Base-by-base conservation (phyloP, 2,329 filamentous ascomycete species). In the Pseudogymnoascus sp. region DNA sequence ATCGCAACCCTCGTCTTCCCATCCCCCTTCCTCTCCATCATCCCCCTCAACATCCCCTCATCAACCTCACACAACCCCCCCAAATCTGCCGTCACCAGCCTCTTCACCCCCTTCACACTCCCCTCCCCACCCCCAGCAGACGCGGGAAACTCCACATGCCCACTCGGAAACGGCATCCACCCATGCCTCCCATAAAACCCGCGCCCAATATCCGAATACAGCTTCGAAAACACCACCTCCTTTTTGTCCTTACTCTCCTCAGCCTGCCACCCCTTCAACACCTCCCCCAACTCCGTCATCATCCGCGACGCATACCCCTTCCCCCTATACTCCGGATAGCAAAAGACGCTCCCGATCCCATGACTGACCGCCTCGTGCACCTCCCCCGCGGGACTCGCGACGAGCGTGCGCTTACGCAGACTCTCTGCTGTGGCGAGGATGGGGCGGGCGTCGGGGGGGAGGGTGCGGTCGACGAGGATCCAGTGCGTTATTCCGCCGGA, bases 171-270 rank as follows among this genome's bases (percentile, higher is more conserved):
- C 0, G 86, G 81, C 59, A 85, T 81, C 93, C 93, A 97, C 53
- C 91, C 91, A 66, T 85, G 81, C 33, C 79, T 81, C 3, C 88
- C 84, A 76, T 97, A 97, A 75, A 92, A 97, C 40, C 79, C 78
- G 78, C 91, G 89, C 19, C 93, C 91, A 67, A 96, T 92, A 70
- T 96, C 91, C 7, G 91, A 96, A 75, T 87, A 96, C 7, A 97
- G 80, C 6, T 96, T 83, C 0, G 90, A 93, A 74, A 93, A 95
- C 12, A 84, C 65, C 28, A 75, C 66, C 35, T 35, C 31, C 31
- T 14, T 26, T 73, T 80, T 72, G 72, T 74, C 68, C 73, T 72
- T 19, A 1, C 76, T 73, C 38, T 75, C 71, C 31, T 78, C 78
- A 64, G 77, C 75, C 68, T 85, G 81, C 76, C 82, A 82, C 2